These are phyloP conservation scores for Peronospora destructor DNA, from an alignment of 352 stramenopile species.

Conservation along the genomic window DNA sequence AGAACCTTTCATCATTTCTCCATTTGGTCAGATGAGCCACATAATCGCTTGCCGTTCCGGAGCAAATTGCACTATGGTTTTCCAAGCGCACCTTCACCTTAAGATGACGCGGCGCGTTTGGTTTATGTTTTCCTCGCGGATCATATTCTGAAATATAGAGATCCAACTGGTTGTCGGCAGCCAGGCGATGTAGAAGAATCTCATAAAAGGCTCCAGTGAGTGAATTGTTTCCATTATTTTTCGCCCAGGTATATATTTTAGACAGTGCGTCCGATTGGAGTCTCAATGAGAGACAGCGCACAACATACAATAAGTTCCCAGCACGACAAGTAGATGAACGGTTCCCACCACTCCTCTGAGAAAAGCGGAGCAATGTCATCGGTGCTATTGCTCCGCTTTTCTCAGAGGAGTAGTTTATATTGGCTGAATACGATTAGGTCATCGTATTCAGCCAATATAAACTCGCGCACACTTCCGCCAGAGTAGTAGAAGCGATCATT, in stretches of 20 bases:
- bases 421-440: background rate
- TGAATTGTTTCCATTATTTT: conserved; percentile 5
- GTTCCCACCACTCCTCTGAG: background rate
- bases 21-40: too few species aligned
- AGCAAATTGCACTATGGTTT: too few species aligned
- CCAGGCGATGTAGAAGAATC: conserved; percentile 13
- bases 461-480: background rate
- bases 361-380: background rate
- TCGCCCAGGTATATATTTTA: conserved; percentile 1
- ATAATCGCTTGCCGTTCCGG: too few species aligned
- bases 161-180: conserved; percentile 8
- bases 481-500: background rate
- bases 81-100: too few species aligned
- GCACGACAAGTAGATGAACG: too few species aligned
- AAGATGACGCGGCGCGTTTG: too few species aligned
- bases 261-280: background rate
- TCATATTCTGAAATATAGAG: conserved; percentile 11
- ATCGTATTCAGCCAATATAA: background rate
- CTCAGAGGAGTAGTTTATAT: background rate
- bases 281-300: conserved; percentile 6
- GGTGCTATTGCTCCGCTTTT: background rate
- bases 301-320: conserved; percentile 10
- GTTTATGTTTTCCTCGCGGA: background rate
- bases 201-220: conserved; percentile 9
- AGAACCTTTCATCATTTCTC: background rate